Evolutionary conservation across 2,329 filamentous ascomycete species (phyloP).

Genomic region (Nothomitra cinnamomea): DNA sequence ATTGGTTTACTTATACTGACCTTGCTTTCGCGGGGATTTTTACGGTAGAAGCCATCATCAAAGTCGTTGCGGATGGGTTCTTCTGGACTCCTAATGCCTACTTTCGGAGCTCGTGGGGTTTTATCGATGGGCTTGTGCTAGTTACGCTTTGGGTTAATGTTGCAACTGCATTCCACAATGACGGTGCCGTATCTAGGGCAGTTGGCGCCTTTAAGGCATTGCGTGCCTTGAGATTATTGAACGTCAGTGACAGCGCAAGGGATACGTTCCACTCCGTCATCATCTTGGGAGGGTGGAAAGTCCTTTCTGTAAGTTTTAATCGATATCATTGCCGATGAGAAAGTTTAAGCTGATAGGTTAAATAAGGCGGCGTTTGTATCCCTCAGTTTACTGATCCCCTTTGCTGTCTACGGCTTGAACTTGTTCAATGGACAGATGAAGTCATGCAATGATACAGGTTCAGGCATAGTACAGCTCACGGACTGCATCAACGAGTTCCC

Average conservation of each 20-base stretch:
- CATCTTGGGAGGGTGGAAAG: conserved; percentile 85
- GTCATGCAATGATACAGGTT: conserved; percentile 56
- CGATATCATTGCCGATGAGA: background rate
- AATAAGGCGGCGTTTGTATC: conserved; percentile 70
- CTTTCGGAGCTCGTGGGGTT: conserved; percentile 88
- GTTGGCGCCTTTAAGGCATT: conserved; percentile 96
- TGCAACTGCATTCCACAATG: conserved; percentile 59
- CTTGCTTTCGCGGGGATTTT: conserved; percentile 79
- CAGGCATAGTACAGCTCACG: conserved; percentile 39
- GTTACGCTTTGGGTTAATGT: conserved; percentile 94
- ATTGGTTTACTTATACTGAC: conserved; percentile 95
- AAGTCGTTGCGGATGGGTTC: conserved; percentile 86
- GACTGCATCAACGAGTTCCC: conserved; percentile 76
- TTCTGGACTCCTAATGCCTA: conserved; percentile 97
- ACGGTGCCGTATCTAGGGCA: conserved; percentile 72
- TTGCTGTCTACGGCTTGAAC: conserved; percentile 90
- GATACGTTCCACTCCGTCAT: conserved; percentile 96
- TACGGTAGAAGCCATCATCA: conserved; percentile 71
- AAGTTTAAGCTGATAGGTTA: conserved; percentile 11
- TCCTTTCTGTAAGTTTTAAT: conserved; percentile 50
- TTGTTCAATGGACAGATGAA: conserved; percentile 74
- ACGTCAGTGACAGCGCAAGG: conserved; percentile 87
- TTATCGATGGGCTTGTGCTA: conserved; percentile 84
- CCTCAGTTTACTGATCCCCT: conserved; percentile 82
- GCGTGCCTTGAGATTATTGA: conserved; percentile 75